Evolutionary conservation across 2,329 filamentous ascomycete genomes (phyloP).

Genomic region (Claviceps cyperi): DNA sequence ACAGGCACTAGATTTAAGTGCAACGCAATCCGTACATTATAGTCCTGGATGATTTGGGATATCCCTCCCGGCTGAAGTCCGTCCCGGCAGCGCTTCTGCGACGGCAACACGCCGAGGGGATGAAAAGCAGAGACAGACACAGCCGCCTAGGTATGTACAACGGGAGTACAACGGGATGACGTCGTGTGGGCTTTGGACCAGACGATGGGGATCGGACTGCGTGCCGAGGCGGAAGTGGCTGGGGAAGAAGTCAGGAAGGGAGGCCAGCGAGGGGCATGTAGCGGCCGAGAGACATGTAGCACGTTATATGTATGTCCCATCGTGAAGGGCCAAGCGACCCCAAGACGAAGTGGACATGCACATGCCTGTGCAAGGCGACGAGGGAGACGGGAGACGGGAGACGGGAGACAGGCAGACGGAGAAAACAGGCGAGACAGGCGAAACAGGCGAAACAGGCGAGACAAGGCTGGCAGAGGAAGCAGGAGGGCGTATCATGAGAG

Average conservation of each 20-base stretch:
- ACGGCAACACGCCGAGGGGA: not conserved
- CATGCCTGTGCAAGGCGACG: not conserved
- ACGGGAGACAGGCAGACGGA: not conserved
- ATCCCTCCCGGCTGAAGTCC: not conserved
- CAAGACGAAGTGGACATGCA: not conserved
- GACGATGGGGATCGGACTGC: not conserved
- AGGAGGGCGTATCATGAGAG: not conserved
- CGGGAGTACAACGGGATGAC: not conserved
- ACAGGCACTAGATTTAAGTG: slow-evolving; percentile 6
- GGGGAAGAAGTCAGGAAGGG: not conserved
- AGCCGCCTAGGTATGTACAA: not conserved
- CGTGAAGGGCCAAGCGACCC: slow-evolving; percentile 1
- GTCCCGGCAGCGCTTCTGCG: not conserved
- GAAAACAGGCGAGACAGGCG: not conserved
- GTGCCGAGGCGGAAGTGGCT: not conserved
- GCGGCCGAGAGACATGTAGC: not conserved
- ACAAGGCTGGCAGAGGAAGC: not conserved
- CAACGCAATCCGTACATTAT: slow-evolving; percentile 2
- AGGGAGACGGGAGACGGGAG: not conserved
- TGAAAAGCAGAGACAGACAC: not conserved
- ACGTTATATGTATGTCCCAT: slow-evolving; percentile 6
- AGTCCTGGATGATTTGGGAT: slow-evolving; percentile 1
- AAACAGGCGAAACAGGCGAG: not conserved
- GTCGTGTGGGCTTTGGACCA: not conserved
- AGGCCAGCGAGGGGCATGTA: not conserved